Percentiles rank a stretch among this genome's conserved stretches.
Conservation (phyloP, 2,329 filamentous ascomycete genomes). For the Neonectria coccinea region DNA sequence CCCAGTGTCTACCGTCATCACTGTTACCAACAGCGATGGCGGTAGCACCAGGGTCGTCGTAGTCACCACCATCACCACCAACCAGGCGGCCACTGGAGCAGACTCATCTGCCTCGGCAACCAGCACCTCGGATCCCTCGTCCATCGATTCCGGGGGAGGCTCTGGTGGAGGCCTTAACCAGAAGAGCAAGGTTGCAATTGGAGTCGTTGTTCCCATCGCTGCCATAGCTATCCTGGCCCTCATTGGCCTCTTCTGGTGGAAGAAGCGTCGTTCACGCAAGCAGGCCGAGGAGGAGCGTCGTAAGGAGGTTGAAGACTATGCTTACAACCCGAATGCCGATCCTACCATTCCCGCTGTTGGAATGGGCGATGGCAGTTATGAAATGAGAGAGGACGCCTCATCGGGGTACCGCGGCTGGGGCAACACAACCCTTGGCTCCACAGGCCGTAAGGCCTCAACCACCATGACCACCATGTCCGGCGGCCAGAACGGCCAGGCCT, state of each 20-base stretch:
- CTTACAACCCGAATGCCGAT: slow-evolving; percentile 97
- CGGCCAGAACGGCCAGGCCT: slow-evolving; percentile 71
- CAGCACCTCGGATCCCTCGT: slow-evolving; percentile 46
- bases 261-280: slow-evolving; percentile 87
- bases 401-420: slow-evolving; percentile 96
- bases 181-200: slow-evolving; percentile 85
- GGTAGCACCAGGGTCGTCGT: slow-evolving; percentile 42
- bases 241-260: slow-evolving; percentile 85
- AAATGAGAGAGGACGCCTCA: slow-evolving; percentile 82
- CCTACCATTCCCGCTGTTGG: slow-evolving; percentile 74
- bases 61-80: slow-evolving; percentile 45
- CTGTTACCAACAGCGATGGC: slow-evolving; percentile 39
- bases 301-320: slow-evolving; percentile 97
- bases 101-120: slow-evolving; percentile 37
- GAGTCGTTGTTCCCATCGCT: slow-evolving; percentile 92
- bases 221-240: slow-evolving; percentile 85
- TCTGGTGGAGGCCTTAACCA: slow-evolving; percentile 63
- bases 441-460: slow-evolving; percentile 86
- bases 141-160: slow-evolving; percentile 45
- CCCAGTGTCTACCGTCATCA: slow-evolving; percentile 41
- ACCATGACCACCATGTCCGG: slow-evolving; percentile 91
- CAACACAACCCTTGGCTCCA: slow-evolving; percentile 76
- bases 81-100: slow-evolving; percentile 17
- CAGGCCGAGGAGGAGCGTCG: slow-evolving; percentile 87
- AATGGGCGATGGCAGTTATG: slow-evolving; percentile 66